phyloP scores from a whole-genome alignment of 2,329 filamentous ascomycete genomes.

The Colletotrichum sp. region DNA sequence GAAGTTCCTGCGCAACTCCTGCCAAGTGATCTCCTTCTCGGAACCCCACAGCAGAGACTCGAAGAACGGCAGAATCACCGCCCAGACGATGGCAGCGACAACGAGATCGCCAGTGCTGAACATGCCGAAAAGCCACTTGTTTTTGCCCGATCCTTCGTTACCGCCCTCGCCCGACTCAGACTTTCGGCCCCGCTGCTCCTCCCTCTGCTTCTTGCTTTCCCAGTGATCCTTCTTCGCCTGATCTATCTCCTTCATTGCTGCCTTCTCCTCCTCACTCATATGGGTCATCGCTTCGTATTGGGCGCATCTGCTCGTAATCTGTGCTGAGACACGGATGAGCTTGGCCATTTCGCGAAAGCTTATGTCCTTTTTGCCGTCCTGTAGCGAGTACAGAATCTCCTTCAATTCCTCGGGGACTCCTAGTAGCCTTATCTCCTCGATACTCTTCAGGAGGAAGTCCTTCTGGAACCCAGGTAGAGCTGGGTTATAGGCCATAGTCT shows the following conservation, averaged over 20 bases:
- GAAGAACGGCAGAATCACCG: slow-evolving; percentile 48
- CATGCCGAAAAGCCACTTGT: slow-evolving; percentile 22
- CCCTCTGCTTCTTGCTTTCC: slow-evolving; percentile 34
- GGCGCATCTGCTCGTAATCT: slow-evolving; percentile 53
- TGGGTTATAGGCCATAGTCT: slow-evolving; percentile 61
- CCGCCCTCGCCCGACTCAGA: slow-evolving; percentile 14
- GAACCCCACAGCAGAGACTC: slow-evolving; percentile 43
- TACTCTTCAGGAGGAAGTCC: slow-evolving; percentile 61
- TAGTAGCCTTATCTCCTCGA: slow-evolving; percentile 67
- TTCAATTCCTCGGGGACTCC: slow-evolving; percentile 75
- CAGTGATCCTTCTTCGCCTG: slow-evolving; percentile 16
- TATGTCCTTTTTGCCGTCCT: slow-evolving; percentile 51
- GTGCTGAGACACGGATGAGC: slow-evolving; percentile 59
- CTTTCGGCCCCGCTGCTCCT: not conserved
- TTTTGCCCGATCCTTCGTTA: slow-evolving; percentile 20
- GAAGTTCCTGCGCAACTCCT: slow-evolving; percentile 93
- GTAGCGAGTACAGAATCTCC: slow-evolving; percentile 60
- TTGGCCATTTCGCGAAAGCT: slow-evolving; percentile 58
- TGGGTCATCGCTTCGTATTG: slow-evolving; percentile 21
- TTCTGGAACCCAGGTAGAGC: slow-evolving; percentile 68
- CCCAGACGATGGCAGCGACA: slow-evolving; percentile 44
- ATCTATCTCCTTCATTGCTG: slow-evolving; percentile 12
- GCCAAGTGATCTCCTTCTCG: slow-evolving; percentile 88
- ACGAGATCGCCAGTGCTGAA: slow-evolving; percentile 48
- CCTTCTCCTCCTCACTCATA: slow-evolving; percentile 17